Conservation (phyloP, 306 rosid genomes). For the Pterocarpus santalinus region DNA sequence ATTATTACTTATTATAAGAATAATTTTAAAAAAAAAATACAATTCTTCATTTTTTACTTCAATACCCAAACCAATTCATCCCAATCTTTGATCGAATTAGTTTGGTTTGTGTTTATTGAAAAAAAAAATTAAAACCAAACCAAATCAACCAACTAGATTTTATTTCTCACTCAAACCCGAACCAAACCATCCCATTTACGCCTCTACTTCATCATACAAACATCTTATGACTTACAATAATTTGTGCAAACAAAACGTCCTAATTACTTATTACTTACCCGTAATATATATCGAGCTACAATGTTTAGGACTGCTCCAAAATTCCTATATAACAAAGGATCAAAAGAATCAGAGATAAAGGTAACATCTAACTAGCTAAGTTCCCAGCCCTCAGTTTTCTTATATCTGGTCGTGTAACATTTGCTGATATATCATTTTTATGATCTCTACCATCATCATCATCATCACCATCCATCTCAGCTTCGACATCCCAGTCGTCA, state of each 20-base stretch:
- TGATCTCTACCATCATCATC: constrained; percentile 25
- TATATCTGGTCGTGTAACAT: constrained; percentile 12
- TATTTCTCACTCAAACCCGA: no score
- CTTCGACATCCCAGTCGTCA: constrained; percentile 53
- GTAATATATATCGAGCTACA: constrained; percentile 14
- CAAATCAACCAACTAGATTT: no score
- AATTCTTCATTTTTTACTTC: no score
- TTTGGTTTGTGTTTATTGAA: no score
- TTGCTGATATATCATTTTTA: constrained; percentile 34
- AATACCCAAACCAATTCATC: no score
- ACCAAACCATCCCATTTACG: no score
- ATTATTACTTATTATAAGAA: no score
- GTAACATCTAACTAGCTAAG: constrained; percentile 44
- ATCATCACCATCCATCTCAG: constrained; percentile 51
- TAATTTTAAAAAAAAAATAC: no score
- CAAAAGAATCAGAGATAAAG: constrained; percentile 9
- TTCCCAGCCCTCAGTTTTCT: constrained; percentile 47
- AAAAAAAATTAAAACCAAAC: no score
- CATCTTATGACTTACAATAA: background rate
- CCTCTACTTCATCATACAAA: constrained; percentile 1
- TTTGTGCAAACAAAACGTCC: background rate
- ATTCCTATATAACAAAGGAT: constrained; percentile 16
- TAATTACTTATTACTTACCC: background rate
- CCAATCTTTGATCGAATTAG: no score
- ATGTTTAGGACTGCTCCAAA: constrained; percentile 24